phyloP scores from a whole-genome alignment of 2,329 filamentous ascomycete species.

The Exophiala lecanii-corni region DNA sequence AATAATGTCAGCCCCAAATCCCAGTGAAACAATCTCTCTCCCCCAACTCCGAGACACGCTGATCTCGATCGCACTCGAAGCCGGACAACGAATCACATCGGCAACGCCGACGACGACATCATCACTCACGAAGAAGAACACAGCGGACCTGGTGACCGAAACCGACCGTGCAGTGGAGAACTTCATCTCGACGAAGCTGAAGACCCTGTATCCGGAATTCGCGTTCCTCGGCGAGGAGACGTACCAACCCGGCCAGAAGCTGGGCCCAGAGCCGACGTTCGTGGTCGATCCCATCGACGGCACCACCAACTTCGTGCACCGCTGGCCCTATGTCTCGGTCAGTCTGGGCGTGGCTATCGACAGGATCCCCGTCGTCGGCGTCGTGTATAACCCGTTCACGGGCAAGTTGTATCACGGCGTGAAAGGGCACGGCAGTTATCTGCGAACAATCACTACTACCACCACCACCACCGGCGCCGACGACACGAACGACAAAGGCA shows the following conservation, averaged over 20 bases:
- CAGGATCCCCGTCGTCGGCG: constrained; percentile 49
- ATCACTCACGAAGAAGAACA: constrained; percentile 44
- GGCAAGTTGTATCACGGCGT: constrained; percentile 53
- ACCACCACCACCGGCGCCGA: too few species aligned
- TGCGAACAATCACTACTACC: constrained; percentile 31
- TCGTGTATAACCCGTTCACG: constrained; percentile 60
- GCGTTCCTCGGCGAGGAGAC: constrained; percentile 58
- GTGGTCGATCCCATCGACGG: constrained; percentile 62
- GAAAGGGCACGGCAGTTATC: constrained; percentile 50
- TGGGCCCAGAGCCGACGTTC: constrained; percentile 54
- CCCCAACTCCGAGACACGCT: constrained; percentile 38
- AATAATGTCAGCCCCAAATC: constrained; percentile 1
- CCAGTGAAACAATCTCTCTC: constrained; percentile 15
- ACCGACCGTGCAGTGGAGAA: constrained; percentile 59
- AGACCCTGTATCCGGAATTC: constrained; percentile 46
- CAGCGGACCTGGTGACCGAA: constrained; percentile 60
- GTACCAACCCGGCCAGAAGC: constrained; percentile 50
- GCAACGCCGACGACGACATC: constrained; percentile 36
- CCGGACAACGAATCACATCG: constrained; percentile 40
- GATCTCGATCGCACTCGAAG: constrained; percentile 36
- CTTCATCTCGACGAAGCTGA: constrained; percentile 50
- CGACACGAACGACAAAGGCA: too few species aligned
- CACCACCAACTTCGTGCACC: constrained; percentile 62
- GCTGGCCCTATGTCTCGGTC: constrained; percentile 54
- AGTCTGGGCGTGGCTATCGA: constrained; percentile 54